Base-by-base conservation (phyloP, 2,329 filamentous ascomycete species). In the Aspergillus nomiae region DNA sequence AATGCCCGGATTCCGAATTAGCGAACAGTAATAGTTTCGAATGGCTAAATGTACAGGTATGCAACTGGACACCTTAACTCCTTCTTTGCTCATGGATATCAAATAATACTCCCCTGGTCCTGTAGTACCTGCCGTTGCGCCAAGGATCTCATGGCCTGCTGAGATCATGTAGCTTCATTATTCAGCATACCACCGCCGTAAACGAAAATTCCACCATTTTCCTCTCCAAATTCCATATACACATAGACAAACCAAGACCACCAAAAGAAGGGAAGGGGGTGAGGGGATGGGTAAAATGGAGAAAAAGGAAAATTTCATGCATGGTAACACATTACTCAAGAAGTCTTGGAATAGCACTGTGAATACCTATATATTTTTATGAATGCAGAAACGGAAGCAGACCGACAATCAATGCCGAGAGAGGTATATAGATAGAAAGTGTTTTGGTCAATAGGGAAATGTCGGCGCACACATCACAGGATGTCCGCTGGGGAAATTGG, bases 381-480 rank as follows among this genome's bases (percentile, higher is more conserved):
- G 46, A 45, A 50, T 59, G 16, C 26, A 58, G 46, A 26, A 45
- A 30, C n/a, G 26, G 24, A 28, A 55, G 32, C 24, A 46, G 60
- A 24, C 56, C 58, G 64, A 73, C 43, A 70, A 72, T 69, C 69
- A 30, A 73, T 69, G 32, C 68, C 67, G 2, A 65, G 63, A 10
- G 69, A n/a, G 2, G 14, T n/a, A 66, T 59, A 68, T 69, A 59
- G 70, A 67, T 14, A 57, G 53, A 58, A 73, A 58, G 36, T 63
- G 63, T 16, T 70, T 66, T 53, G 71, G 60, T 21, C 67, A 66
- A 56, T 76, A 76, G 24, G 68, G 63, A 58, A 69, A 72, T 41
- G 70, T 67, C 6, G 72, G 72, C 10, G 71, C 70, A 63, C 74
- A 75, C 67, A 74, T 70, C 14, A 70, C 63, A 19, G 70, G 59